phyloP scores from a whole-genome alignment of 2,329 filamentous ascomycete species.

The Aspergillus amoenus region DNA sequence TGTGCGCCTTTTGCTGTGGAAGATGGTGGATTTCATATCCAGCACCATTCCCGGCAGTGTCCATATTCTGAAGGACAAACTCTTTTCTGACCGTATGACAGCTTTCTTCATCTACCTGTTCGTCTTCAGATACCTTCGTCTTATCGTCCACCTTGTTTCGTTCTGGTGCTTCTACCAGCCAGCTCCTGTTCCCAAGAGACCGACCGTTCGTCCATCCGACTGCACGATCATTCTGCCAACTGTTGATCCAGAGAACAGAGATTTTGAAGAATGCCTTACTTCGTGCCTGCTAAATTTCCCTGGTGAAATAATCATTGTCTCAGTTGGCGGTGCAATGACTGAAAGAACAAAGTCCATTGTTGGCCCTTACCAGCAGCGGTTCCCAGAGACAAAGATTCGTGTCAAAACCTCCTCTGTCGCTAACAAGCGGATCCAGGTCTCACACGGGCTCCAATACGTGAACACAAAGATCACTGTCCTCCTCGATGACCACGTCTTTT shows the following conservation, averaged over 20 bases:
- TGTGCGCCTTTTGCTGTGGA: too few species aligned
- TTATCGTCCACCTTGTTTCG: constrained; percentile 45
- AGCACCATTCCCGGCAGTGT: neutral
- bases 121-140: constrained; percentile 48
- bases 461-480: constrained; percentile 47
- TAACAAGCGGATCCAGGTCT: constrained; percentile 54
- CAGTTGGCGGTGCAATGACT: constrained; percentile 37
- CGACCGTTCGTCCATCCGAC: constrained; percentile 38
- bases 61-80: neutral
- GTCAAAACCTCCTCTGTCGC: constrained; percentile 35
- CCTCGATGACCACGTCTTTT: constrained; percentile 57
- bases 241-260: constrained; percentile 42
- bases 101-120: constrained; percentile 30
- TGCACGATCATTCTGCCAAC: constrained; percentile 56
- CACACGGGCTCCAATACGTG: constrained; percentile 38
- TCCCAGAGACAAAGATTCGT: constrained; percentile 8
- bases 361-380: neutral
- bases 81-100: neutral
- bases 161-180: constrained; percentile 44
- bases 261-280: constrained; percentile 45
- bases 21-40: too few species aligned
- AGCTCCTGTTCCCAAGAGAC: constrained; percentile 23
- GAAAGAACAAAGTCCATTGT: constrained; percentile 11
- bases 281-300: constrained; percentile 44
- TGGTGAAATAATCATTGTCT: constrained; percentile 45